A percentile compares a stretch with the other conserved stretches of the same genome.
Evolutionary conservation across 140 eudicot species (phyloP).

Genomic region (Stevia rebaudiana): DNA sequence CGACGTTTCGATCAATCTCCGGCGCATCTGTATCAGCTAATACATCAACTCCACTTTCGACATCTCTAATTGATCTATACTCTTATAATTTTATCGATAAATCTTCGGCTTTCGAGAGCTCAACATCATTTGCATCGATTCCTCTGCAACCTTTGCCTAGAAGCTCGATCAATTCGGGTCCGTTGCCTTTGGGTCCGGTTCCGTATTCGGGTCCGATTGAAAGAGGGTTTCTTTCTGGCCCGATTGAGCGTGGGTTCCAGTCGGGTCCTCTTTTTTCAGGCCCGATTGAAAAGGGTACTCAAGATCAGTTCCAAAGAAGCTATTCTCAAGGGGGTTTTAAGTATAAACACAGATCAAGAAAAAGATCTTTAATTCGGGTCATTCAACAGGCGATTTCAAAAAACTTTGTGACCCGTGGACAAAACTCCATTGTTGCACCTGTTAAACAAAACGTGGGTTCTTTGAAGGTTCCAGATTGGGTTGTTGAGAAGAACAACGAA

Average conservation of each 20-base stretch:
- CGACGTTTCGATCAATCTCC: constrained; percentile 79
- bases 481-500: constrained; percentile 55
- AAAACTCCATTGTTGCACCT: constrained; percentile 80
- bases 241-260: constrained; percentile 71
- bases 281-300: constrained; percentile 49
- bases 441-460: constrained; percentile 39
- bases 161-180: constrained; percentile 57
- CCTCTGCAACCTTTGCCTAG: constrained; percentile 77
- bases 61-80: constrained; percentile 53
- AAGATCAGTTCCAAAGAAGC: constrained; percentile 68
- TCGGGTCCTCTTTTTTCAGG: constrained; percentile 86
- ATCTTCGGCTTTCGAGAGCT: constrained; percentile 77
- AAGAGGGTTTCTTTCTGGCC: constrained; percentile 81
- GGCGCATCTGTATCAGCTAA: constrained; percentile 99
- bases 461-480: constrained; percentile 61
- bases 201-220: constrained; percentile 61
- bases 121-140: constrained; percentile 78
- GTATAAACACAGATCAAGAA: constrained; percentile 45
- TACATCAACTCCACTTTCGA: constrained; percentile 86
- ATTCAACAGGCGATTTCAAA: constrained; percentile 52
- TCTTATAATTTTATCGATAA: constrained; percentile 41
- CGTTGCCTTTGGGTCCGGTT: constrained; percentile 38
- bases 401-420: constrained; percentile 56
- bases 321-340: constrained; percentile 63
- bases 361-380: constrained; percentile 52